These are phyloP conservation scores for Penicillium brasilianum DNA, from an alignment of 2,329 filamentous ascomycete genomes.

Conservation along the genomic window DNA sequence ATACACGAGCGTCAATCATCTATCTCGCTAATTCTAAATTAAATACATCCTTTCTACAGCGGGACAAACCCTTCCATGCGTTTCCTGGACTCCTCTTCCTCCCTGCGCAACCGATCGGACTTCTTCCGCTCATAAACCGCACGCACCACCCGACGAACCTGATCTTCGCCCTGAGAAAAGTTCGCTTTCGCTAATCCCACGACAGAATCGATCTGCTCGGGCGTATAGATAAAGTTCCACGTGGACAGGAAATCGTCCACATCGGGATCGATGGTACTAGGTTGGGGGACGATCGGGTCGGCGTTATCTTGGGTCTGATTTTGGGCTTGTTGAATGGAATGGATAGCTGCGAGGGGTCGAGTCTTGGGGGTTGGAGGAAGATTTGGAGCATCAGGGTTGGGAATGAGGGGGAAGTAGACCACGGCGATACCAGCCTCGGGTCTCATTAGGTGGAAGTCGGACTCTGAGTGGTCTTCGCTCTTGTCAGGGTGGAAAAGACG, in stretches of 20 bases:
- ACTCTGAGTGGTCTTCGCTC: slow-evolving; percentile 63
- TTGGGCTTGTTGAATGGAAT: slow-evolving; percentile 28
- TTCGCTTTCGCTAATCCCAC: slow-evolving; percentile 83
- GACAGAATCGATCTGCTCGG: slow-evolving; percentile 84
- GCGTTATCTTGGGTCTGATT: slow-evolving; percentile 27
- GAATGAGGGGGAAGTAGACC: slow-evolving; percentile 86
- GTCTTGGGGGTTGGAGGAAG: slow-evolving; percentile 31
- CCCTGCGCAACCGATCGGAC: slow-evolving; percentile 50
- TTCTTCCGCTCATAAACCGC: slow-evolving; percentile 95
- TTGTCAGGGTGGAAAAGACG: slow-evolving; percentile 48
- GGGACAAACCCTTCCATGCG: slow-evolving; percentile 40
- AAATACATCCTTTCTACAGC: slow-evolving; percentile 24
- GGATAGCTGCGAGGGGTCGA: slow-evolving; percentile 31
- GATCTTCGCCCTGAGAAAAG: slow-evolving; percentile 79
- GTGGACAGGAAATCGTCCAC: slow-evolving; percentile 87
- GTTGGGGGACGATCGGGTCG: slow-evolving; percentile 51
- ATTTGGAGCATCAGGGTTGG: slow-evolving; percentile 64
- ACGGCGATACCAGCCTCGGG: slow-evolving; percentile 85
- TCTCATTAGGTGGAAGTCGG: slow-evolving; percentile 71
- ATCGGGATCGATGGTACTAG: slow-evolving; percentile 77
- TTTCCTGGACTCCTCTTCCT: slow-evolving; percentile 33
- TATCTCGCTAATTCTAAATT: slow-evolving; percentile 1
- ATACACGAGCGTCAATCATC: not conserved
- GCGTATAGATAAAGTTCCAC: slow-evolving; percentile 97
- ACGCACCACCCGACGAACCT: slow-evolving; percentile 76